A percentile compares a stretch with the other conserved stretches of the same genome.
Evolutionary conservation across 1,139 yeast species (phyloP).

Genomic region (Debaryomyces sp.): DNA sequence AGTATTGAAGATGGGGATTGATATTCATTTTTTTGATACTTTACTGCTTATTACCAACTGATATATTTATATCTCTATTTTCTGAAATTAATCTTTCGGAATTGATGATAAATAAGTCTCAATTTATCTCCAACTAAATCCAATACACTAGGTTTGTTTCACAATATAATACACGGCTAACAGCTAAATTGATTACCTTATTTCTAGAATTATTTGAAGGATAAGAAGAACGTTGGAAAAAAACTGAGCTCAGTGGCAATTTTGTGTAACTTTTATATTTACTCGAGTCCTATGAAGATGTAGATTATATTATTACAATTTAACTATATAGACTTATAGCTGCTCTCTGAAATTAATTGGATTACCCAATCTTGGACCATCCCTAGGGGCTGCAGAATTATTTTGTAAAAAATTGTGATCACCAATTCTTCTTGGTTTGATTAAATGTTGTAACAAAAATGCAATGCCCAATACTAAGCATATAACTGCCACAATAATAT

Average conservation of each 20-base stretch:
- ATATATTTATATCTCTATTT: slow-evolving; percentile 1
- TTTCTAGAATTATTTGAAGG: background rate
- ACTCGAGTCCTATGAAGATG: background rate
- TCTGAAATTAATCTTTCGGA: slow-evolving; percentile 3
- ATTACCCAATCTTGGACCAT: slow-evolving; percentile 3
- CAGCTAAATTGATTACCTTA: background rate
- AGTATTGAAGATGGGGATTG: slow-evolving; percentile 49
- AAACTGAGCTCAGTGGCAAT: background rate
- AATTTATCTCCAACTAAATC: background rate
- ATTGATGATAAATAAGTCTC: background rate
- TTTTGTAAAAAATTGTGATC: slow-evolving; percentile 47
- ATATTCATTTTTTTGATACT: slow-evolving; percentile 27
- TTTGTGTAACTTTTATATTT: slow-evolving; percentile 4
- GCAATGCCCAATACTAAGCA: slow-evolving; percentile 50
- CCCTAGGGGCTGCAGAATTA: slow-evolving; percentile 14
- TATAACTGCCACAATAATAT: slow-evolving; percentile 63
- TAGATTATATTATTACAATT: slow-evolving; percentile 2
- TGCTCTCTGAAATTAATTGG: slow-evolving; percentile 29
- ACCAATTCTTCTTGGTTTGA: slow-evolving; percentile 49
- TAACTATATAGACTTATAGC: slow-evolving; percentile 15
- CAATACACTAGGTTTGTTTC: background rate
- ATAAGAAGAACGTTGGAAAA: slow-evolving; percentile 7
- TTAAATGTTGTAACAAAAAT: slow-evolving; percentile 49
- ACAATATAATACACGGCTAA: background rate
- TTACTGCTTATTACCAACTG: background rate